Evolutionary conservation across 1,284 basidiomycete species (phyloP), one percentile per base, ranked within the genome.

Genomic region (Rhodotorula sp.): DNA sequence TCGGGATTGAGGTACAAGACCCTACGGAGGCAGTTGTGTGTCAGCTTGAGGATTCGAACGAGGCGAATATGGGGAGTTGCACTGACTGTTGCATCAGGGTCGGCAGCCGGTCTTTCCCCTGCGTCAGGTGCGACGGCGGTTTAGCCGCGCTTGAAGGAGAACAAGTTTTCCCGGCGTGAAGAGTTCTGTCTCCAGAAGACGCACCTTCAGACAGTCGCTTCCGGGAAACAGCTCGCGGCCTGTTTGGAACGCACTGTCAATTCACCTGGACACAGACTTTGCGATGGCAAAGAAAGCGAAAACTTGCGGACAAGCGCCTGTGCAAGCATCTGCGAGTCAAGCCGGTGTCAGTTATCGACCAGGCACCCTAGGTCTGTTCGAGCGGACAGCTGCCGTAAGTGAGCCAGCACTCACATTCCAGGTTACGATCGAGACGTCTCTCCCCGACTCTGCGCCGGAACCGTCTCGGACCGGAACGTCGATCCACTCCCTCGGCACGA

Each of bases 191-290:
- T 1, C 0, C 1, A 31, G 1, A 29, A 15, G 3, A 20, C 51
- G 14, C 3, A 64, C 69, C 47, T 81, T 81, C 51, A 83, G 76
- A 62, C 78, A 80, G 70, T 83, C 82, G n/a, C 79, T 80, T 0
- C 81, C 81, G 0, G 82, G 82, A 68, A 83, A 83, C 10, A 83
- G 76, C 61, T 80, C 80, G 18, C 81, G 74, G 5, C 68, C 68
- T 68, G 63, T 5, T 0, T 7, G 18, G 39, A 3, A 29, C 5
- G 31, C 16, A 26, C 1, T 43, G 18, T 52, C 15, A 57, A 16
- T 39, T 20, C 21, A 39, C 1, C 7, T 3, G 8, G 21, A 1
- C 6, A 26, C 2, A 0, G 51, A 29, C 26, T 10, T 3, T 3
- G 5, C 2, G 21, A 1, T 15, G 26, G 16, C 2, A 3, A 10